Evolutionary conservation across 2,329 filamentous ascomycete species (phyloP), one percentile per base, ranked within the genome.

Genomic region (Calcarisporium arbuscula): DNA sequence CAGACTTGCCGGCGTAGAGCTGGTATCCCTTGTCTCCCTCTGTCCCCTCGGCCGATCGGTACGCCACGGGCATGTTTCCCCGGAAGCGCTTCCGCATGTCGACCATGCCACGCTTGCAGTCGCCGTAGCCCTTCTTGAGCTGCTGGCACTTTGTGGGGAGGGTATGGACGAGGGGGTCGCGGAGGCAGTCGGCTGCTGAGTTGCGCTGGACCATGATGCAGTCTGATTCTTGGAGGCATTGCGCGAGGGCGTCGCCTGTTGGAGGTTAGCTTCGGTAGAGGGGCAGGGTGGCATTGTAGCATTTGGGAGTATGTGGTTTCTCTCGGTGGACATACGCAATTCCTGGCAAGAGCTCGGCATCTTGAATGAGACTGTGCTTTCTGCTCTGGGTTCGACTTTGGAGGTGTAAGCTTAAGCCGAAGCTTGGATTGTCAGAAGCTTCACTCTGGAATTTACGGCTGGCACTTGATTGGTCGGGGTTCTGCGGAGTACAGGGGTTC

Each of bases 41-140:
- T 11, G 31, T 19, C 5, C 35, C 35, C 12, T 29, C 65, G 47
- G 85, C 80, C 39, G 69, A 63, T 52, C 67, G 70, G 46, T 82
- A 76, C 17, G 77, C 71, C 45, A 94, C 80, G 35, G 92, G 88
- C 58, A 87, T 78, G 67, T 96, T 96, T 39, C 92, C 92, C 36
- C 92, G 78, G 64, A 98, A 96, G 21, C 92, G 83, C 68, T 96
- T 96, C 59, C 92, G 85, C 92, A 98, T 98, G 60, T 98, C 92
- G 49, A 96, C 84, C 78, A 94, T 79, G 46, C 92, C 92, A 46
- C 90, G 84, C 55, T 94, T 94, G 74, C 92, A 98, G 57, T 95
- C 86, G 58, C 86, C 85, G 52, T 94, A 92, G 29, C 88, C 87
- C 59, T 87, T 89, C 59, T 90, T 87, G 40, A 98, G 74, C 62